Percentiles rank a stretch among this genome's conserved stretches.
Conservation (phyloP, 306 rosid species). For the Canavalia gladiata region DNA sequence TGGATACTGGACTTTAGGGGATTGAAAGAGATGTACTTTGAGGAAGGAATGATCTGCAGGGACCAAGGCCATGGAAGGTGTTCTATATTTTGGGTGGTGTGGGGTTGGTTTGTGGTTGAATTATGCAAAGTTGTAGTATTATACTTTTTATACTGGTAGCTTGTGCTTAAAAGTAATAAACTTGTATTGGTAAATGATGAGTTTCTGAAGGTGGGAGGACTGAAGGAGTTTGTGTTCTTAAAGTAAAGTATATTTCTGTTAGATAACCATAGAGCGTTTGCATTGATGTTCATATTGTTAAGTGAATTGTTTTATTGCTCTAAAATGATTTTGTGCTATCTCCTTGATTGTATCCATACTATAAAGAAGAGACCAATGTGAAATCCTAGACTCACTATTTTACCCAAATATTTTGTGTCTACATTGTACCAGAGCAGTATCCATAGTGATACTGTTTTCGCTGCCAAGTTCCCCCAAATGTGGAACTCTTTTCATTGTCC, state of each 20-base stretch:
- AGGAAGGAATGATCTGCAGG: slow-evolving; percentile 12
- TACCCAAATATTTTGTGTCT: neutral
- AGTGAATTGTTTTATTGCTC: neutral
- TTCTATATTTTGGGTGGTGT: neutral
- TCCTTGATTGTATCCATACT: neutral
- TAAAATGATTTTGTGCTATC: neutral
- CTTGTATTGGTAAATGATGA: slow-evolving; percentile 6
- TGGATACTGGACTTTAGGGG: neutral
- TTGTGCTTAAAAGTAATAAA: neutral
- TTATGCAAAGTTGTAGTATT: neutral
- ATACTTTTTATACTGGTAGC: neutral
- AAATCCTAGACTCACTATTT: slow-evolving; percentile 1
- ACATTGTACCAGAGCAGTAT: neutral
- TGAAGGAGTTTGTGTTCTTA: slow-evolving; percentile 9
- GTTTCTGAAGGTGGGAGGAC: slow-evolving; percentile 15
- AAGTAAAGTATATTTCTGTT: neutral
- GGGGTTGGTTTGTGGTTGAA: neutral
- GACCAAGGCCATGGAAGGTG: slow-evolving; percentile 10
- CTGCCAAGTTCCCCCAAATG: neutral
- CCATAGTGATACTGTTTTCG: neutral
- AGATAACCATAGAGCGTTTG: neutral
- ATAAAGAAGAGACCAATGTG: neutral
- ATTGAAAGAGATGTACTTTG: neutral
- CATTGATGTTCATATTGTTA: neutral
- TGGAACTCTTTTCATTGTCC: neutral